Percentiles rank a stretch among this genome's conserved stretches.
Conservation (phyloP, 2,329 filamentous ascomycete species). For the Botryotinia calthae region DNA sequence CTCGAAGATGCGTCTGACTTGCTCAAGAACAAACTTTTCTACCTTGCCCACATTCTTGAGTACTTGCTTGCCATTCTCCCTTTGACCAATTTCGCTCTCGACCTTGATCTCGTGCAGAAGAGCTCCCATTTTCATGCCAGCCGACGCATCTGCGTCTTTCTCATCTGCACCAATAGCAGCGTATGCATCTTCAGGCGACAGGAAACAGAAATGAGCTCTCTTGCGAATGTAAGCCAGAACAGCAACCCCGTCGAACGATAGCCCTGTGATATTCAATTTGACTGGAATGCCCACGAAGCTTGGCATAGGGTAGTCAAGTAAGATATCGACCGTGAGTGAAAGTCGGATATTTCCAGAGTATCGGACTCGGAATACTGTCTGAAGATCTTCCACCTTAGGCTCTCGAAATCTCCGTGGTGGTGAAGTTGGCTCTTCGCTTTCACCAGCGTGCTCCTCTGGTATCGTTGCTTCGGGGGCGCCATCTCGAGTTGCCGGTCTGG, state of each 20-base stretch:
- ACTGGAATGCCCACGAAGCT: slow-evolving; percentile 95
- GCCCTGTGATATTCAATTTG: slow-evolving; percentile 88
- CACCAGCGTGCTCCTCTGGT: slow-evolving; percentile 35
- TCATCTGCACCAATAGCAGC: slow-evolving; percentile 54
- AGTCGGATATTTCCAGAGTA: slow-evolving; percentile 87
- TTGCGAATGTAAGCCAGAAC: slow-evolving; percentile 89
- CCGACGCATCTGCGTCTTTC: slow-evolving; percentile 31
- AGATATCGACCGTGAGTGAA: slow-evolving; percentile 88
- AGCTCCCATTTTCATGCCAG: slow-evolving; percentile 58
- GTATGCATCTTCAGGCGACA: slow-evolving; percentile 86
- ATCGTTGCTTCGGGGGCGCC: slow-evolving; percentile 38
- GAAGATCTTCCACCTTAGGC: slow-evolving; percentile 78
- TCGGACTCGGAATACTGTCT: slow-evolving; percentile 85
- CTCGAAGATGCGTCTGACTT: slow-evolving; percentile 95
- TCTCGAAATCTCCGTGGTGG: slow-evolving; percentile 62
- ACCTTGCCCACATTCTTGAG: slow-evolving; percentile 99
- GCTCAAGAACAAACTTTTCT: slow-evolving; percentile 93
- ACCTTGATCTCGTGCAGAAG: slow-evolving; percentile 90
- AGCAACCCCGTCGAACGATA: slow-evolving; percentile 93
- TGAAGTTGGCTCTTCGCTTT: slow-evolving; percentile 36
- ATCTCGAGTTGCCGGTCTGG: slow-evolving; percentile 58
- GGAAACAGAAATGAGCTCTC: slow-evolving; percentile 88
- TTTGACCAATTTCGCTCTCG: slow-evolving; percentile 94
- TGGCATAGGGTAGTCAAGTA: slow-evolving; percentile 97
- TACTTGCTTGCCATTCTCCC: slow-evolving; percentile 88